These are phyloP conservation scores for Talaromyces sp. DNA, from an alignment of 2,329 filamentous ascomycete genomes.

Conservation along the genomic window DNA sequence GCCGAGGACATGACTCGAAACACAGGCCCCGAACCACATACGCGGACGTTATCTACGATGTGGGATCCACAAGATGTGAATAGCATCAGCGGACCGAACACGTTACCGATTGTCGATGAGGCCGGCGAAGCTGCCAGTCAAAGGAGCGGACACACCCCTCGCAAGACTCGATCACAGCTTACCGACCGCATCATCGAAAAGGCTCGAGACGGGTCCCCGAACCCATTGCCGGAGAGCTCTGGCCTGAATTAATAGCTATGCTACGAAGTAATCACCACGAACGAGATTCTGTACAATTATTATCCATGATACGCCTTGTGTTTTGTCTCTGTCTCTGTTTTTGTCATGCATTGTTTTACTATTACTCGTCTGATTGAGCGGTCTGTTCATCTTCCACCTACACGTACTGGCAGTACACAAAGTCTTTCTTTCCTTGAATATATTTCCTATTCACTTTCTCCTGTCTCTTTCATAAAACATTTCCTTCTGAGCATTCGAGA, in stretches of 20 bases:
- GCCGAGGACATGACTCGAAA: conserved; percentile 63
- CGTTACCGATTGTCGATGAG: conserved; percentile 84
- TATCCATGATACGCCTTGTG: conserved; percentile 13
- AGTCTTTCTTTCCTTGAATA: conserved; percentile 14
- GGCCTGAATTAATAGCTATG: neutral
- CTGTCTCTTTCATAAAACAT: neutral
- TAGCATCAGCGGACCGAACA: conserved; percentile 52
- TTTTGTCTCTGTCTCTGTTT: neutral
- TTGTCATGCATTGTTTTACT: conserved; percentile 3
- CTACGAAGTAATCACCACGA: neutral
- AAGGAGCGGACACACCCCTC: conserved; percentile 34
- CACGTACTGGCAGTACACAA: neutral
- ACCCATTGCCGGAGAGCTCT: neutral
- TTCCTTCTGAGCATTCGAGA: neutral
- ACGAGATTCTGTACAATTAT: conserved; percentile 12
- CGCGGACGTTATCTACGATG: conserved; percentile 58
- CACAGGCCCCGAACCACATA: conserved; percentile 59
- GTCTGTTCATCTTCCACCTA: neutral
- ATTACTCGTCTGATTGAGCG: conserved; percentile 3
- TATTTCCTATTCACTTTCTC: conserved; percentile 9
- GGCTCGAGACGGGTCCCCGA: neutral
- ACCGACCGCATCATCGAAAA: neutral
- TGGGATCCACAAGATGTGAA: conserved; percentile 57
- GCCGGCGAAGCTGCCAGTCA: conserved; percentile 72
- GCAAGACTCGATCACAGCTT: neutral